Evolutionary conservation across 257 asterid species (phyloP), one percentile per base, ranked within the genome.

Genomic region (Pogostemon cablin): DNA sequence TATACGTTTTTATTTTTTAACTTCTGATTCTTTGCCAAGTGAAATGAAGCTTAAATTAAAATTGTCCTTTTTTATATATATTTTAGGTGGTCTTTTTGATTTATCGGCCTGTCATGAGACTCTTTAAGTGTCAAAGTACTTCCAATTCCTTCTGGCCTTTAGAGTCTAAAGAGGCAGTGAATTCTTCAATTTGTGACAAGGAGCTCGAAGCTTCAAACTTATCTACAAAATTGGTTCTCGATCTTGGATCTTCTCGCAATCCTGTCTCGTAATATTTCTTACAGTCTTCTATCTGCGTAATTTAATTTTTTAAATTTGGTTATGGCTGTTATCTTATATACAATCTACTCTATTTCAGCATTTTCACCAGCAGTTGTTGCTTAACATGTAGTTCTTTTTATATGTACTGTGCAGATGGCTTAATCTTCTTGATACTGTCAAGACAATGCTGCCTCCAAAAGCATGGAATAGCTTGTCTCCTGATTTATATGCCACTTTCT

Each of bases 391-490:
- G 9, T 53, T 48, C 50, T 76, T 75, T 42, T 34, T 43, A 25
- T 67, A 56, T 76, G 38, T 9, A 32, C 40, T 53, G 58, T 81
- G 93, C 91, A 95, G 99, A 76, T 95, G 99, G 99, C 72, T 77
- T 20, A 84, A 83, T 80, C 95, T 95, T 80, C 96, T 95, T 56
- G 95, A 83, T 65, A 89, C 96, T 34, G 87, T 95, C 79, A 89
- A 78, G 82, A 84, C 93, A 70, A 89, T 95, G 98, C 81, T 95
- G 78, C 99, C 99, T 66, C 69, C 96, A 41, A 95, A 90, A 79
- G 98, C 99, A 62, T 95, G 99, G 99, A 95, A 95, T 81, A 95
- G 99, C 77, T 84, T 95, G 81, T 95, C 99, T 70, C 90, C 99
- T 62, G 99, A 95, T 80, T 83, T 95, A 48, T 95, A 91, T 80